Evolutionary conservation across 345 rosid genomes (phyloP).

Genomic region (Salix caprea): DNA sequence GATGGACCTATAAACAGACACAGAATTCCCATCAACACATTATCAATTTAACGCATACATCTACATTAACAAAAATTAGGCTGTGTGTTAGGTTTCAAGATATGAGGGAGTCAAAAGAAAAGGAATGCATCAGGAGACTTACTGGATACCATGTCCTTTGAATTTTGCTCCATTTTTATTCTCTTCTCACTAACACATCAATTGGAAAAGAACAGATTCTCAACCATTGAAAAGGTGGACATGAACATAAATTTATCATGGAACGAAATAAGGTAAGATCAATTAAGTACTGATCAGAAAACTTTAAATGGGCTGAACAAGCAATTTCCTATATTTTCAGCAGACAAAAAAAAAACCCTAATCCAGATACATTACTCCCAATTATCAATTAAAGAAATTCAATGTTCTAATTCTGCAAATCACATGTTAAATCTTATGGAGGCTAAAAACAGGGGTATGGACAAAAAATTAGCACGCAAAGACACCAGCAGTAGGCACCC

Average conservation of each 20-base stretch:
- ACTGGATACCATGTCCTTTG: conserved; percentile 25
- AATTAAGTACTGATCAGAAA: background rate
- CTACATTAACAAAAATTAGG: background rate
- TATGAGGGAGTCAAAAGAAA: background rate
- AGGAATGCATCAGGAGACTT: conserved; percentile 30
- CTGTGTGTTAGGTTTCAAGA: background rate
- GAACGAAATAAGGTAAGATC: background rate
- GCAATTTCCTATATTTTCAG: background rate
- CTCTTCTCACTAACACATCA: conserved; percentile 21
- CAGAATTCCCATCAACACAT: background rate
- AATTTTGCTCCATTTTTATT: conserved; percentile 46
- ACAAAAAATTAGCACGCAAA: background rate
- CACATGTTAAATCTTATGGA: background rate
- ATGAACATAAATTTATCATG: background rate
- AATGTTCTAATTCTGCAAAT: background rate
- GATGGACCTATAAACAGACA: conserved; percentile 28
- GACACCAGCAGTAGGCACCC: background rate
- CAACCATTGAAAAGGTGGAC: background rate
- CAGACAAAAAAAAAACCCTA: background rate
- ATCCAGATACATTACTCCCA: background rate
- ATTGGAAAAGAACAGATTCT: background rate
- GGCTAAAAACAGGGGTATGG: background rate
- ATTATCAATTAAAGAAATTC: background rate
- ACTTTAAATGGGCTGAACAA: background rate
- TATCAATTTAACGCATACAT: background rate